Percentiles rank a stretch among this genome's conserved stretches.
Conservation (phyloP, 179 eudicot species). For the Beta lomatogona region DNA sequence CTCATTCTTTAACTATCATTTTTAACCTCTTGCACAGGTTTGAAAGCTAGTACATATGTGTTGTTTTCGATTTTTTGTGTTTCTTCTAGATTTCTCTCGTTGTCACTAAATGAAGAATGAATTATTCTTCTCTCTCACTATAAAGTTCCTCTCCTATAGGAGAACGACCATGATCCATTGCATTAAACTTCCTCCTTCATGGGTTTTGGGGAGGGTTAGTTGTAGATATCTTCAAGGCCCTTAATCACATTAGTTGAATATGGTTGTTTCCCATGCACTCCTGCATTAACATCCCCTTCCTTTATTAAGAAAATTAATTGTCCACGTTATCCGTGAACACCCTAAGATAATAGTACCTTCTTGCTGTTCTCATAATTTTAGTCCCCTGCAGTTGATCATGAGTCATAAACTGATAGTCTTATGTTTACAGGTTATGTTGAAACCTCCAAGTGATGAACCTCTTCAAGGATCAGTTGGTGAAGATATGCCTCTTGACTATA, state of each 20-base stretch:
- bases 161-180: not conserved
- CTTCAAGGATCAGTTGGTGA: slow-evolving; percentile 34
- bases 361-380: not conserved
- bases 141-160: not conserved
- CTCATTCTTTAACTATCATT: no score
- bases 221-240: not conserved
- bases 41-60: no score
- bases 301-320: not conserved
- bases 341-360: not conserved
- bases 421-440: slow-evolving; percentile 71
- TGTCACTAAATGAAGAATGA: not conserved
- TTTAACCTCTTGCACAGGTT: no score
- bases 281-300: not conserved
- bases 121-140: no score
- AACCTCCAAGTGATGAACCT: slow-evolving; percentile 62
- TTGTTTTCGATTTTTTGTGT: no score
- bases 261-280: not conserved
- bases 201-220: not conserved
- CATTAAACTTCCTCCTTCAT: not conserved
- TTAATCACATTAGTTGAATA: no score
- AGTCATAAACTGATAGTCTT: not conserved
- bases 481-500: slow-evolving; percentile 38
- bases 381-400: not conserved
- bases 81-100: not conserved
- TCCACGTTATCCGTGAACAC: not conserved